Evolutionary conservation across 495 filamentous ascomycete species (phyloP).

Genomic region (Bacidia gigantensis): DNA sequence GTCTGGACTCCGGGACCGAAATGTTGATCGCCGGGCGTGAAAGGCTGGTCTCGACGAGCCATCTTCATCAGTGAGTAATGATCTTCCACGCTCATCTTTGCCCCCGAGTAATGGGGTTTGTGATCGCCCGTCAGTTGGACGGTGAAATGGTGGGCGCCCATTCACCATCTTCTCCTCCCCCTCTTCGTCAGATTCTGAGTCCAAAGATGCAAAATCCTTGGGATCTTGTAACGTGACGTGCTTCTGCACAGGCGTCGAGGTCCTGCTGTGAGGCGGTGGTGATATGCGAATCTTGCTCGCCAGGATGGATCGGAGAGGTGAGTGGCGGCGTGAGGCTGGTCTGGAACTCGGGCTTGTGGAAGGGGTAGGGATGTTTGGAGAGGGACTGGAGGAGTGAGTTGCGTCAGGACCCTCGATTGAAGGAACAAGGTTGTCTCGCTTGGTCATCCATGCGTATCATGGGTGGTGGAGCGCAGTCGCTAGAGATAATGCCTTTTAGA

Average conservation of each 20-base stretch:
- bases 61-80: constrained; percentile 22
- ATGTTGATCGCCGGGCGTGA: constrained; percentile 36
- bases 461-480: constrained; percentile 17
- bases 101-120: constrained; percentile 31
- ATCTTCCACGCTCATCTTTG: constrained; percentile 40
- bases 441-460: constrained; percentile 22
- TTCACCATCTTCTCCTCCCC: constrained; percentile 30
- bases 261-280: constrained; percentile 5
- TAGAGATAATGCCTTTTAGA: neutral
- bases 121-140: constrained; percentile 37
- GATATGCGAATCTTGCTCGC: constrained; percentile 9
- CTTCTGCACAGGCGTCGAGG: neutral
- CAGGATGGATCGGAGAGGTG: constrained; percentile 11
- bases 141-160: constrained; percentile 33
- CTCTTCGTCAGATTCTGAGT: constrained; percentile 22
- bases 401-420: constrained; percentile 13
- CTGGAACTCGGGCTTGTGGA: constrained; percentile 13
- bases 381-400: constrained; percentile 13
- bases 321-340: constrained; percentile 14
- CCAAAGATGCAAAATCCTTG: constrained; percentile 7
- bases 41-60: constrained; percentile 25
- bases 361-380: constrained; percentile 17
- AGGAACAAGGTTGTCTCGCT: constrained; percentile 8
- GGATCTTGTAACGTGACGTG: constrained; percentile 4
- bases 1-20: constrained; percentile 49